Conservation (phyloP, 208 protist species). For the Naegleria fowleri region DNA sequence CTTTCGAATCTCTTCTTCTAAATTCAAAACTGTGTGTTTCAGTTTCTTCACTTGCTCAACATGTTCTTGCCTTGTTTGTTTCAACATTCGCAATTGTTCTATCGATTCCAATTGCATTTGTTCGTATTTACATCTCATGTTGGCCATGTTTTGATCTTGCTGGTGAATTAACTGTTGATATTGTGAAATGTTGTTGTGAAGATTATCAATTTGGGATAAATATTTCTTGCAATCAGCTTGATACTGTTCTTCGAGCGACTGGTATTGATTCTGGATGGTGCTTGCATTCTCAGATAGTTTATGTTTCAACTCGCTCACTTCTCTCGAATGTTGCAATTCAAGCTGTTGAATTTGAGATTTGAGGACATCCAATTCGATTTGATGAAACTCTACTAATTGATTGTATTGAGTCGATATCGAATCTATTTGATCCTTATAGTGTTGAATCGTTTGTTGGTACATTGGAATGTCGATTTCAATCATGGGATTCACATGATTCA, state of each 20-base stretch:
- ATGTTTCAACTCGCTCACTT: background rate
- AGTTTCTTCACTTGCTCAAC: background rate
- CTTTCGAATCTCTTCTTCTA: background rate
- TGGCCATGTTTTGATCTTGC: background rate
- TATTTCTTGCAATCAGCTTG: background rate
- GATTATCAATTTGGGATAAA: background rate
- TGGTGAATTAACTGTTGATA: background rate
- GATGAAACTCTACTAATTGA: background rate
- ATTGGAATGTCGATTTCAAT: background rate
- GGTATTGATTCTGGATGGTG: background rate
- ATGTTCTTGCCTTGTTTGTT: background rate
- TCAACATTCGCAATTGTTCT: background rate
- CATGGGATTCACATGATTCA: background rate
- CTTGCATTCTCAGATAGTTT: background rate
- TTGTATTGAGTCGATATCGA: background rate
- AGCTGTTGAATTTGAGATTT: background rate
- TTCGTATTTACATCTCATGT: background rate
- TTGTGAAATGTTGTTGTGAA: background rate
- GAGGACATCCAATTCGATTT: background rate
- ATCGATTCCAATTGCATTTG: background rate
- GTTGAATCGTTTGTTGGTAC: background rate
- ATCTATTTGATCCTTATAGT: background rate
- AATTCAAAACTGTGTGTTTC: background rate
- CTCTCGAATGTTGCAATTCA: background rate
- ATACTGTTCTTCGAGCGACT: background rate